phyloP scores from a whole-genome alignment of 805 yeast species.

The Kregervanrija delftensis region DNA sequence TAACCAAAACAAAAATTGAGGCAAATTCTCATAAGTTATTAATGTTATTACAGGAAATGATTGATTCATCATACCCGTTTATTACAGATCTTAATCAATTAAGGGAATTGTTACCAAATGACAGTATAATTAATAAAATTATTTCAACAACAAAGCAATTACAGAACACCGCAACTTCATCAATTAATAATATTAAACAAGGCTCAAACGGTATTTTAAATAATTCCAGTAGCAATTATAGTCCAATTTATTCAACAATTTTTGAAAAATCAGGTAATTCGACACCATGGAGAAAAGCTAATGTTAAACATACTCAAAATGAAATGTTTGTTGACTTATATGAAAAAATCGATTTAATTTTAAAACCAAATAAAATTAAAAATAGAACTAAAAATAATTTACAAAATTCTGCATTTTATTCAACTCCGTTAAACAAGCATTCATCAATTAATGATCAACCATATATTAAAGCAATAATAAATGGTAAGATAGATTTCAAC shows the following conservation, averaged over 20 bases:
- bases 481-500: constrained; percentile 58
- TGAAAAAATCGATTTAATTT: constrained; percentile 55
- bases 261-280: constrained; percentile 30
- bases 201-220: constrained; percentile 8
- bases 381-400: background rate
- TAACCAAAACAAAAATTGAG: constrained; percentile 52
- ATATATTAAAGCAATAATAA: constrained; percentile 47
- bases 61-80: constrained; percentile 72
- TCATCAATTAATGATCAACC: background rate
- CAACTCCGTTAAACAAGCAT: background rate
- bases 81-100: constrained; percentile 66
- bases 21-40: constrained; percentile 67
- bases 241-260: constrained; percentile 12
- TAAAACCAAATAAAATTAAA: constrained; percentile 29
- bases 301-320: constrained; percentile 68
- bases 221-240: background rate
- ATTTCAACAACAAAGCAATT: constrained; percentile 34
- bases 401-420: background rate
- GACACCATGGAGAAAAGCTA: constrained; percentile 74
- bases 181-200: constrained; percentile 24
- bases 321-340: constrained; percentile 81
- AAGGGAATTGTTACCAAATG: constrained; percentile 62
- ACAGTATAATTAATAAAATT: constrained; percentile 46
- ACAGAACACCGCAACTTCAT: constrained; percentile 25
- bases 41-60: constrained; percentile 65